Conservation (phyloP, 495 filamentous ascomycete genomes). For the Penicillium alfredii region DNA sequence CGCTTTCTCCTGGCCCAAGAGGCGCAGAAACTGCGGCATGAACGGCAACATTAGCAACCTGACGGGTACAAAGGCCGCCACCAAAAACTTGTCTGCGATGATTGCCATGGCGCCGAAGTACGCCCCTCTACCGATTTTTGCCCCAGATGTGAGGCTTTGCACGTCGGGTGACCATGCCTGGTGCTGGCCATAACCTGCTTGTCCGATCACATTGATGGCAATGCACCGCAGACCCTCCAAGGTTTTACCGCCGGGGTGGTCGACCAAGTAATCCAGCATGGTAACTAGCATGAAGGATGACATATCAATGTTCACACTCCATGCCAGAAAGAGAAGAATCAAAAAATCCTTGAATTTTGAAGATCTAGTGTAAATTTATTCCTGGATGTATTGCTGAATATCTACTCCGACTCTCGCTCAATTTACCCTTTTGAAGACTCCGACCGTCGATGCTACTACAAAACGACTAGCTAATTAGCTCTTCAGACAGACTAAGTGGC, state of each 20-base stretch:
- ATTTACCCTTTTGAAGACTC: too few relatives aligned
- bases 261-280: constrained; percentile 23
- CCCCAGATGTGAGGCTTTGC: constrained; percentile 1
- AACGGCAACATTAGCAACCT: constrained; percentile 22
- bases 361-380: too few relatives aligned
- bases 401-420: too few relatives aligned
- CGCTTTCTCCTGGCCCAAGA: constrained; percentile 20
- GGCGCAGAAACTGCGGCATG: constrained; percentile 23
- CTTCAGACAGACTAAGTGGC: too few relatives aligned
- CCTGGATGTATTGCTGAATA: too few relatives aligned
- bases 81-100: constrained; percentile 21
- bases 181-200: constrained; percentile 30
- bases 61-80: constrained; percentile 26
- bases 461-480: too few relatives aligned
- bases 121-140: constrained; percentile 16
- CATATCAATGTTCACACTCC: too few relatives aligned
- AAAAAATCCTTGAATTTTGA: too few relatives aligned
- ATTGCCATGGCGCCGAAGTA: constrained; percentile 33
- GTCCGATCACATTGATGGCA: constrained; percentile 39
- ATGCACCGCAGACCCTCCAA: constrained; percentile 22
- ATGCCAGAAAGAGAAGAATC: too few relatives aligned
- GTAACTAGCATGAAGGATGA: too few relatives aligned
- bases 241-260: constrained; percentile 18
- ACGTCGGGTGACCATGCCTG: constrained; percentile 24
- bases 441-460: too few relatives aligned